Evolutionary conservation across 129 eudicot genomes (phyloP), one percentile per base, ranked within the genome.

Genomic region (Helichrysum umbraculigerum): DNA sequence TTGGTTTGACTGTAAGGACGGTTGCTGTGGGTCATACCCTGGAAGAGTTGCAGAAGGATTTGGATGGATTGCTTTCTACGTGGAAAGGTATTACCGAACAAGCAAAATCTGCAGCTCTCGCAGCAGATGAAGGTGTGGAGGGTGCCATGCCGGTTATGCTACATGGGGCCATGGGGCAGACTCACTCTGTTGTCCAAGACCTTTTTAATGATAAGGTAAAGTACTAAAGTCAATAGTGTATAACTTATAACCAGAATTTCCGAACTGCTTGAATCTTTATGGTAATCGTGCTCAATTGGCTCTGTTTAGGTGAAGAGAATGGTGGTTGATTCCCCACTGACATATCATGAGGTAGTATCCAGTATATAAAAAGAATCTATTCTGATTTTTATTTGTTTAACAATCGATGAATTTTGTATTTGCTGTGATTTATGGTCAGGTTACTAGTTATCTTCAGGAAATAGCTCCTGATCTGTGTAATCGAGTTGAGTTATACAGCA

Each of bases 311-410:
- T 90, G 68, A 84, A 83, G 73, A 83, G 83, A 69, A 81, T 90
- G 90, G 75, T 87, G 33, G 96, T 87, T 75, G 99, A 95, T 87
- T 95, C 97, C 67, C 99, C 99, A 59, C 86, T 93, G 82, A 95
- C 87, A 41, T 91, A 91, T 88, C 92, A 95, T 83, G 99, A 95
- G 94, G 98, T 94, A 33, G 33, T 39, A 8, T 65, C 10, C 11
- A 64, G 44, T 64, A 64, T 19, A 29, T 33, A 64, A 64, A 16
- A 65, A 0, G 14, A 65, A 65, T 33, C 12, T 44, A 65, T 65
- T 15, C 4, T 65, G 21, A 1, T 19, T 33, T 65, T 14, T 32
- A 32, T 14, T 65, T 34, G 7, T 29, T n/a, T 29, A 6, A 56
- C 28, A 20, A 0, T 16, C 9, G 10, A 87, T 81, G 84, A 60